Base-by-base conservation (phyloP, 2,329 filamentous ascomycete species). In the Lachnellula arida region DNA sequence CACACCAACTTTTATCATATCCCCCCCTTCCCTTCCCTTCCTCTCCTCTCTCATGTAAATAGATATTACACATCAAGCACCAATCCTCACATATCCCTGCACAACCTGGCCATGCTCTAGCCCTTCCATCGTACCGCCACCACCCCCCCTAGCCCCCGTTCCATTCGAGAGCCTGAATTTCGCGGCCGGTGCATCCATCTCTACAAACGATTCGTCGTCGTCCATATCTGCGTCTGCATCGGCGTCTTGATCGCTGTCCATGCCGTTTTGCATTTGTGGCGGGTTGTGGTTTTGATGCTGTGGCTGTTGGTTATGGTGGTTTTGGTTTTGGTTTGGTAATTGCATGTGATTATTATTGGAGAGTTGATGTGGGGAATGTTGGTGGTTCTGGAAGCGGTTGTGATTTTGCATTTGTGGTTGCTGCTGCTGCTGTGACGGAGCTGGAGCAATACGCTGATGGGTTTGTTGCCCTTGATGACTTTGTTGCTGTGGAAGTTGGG, bases 171-270 rank as follows among this genome's bases (percentile, higher is more conserved):
- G 54, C 46, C 65, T 55, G 40, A 64, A 67, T 47, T 55, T 63
- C 17, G 63, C 50, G 1, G 49, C 46, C 22, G 52, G 46, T 14
- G 59, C 46, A 6, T 43, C 73, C 66, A 81, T 77, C 52, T 81
- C 77, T 7, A 78, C 74, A 57, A 80, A 82, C 52, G 74, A 76
- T 46, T 81, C 80, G 51, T 81, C 80, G 39, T 84, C 81, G 37
- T 69, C 67, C 81, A 84, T 84, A 54, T 68, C 66, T 7, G 66
- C 66, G 44, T 68, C 67, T 15, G 61, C 64, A 54, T 65, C 63
- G 28, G 57, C 57, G 44, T 60, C 58, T 7, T 55, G 52, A 47
- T 60, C 58, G 34, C 53, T 56, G 15, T 51, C 57, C 42, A 58
- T 48, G 7, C 54, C 42, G 19, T 37, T 53, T 40, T 55, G 49